A percentile compares a stretch with the other conserved stretches of the same genome.
Evolutionary conservation across 2,329 filamentous ascomycete genomes (phyloP).

Genomic region (Sphaceloma murrayae): DNA sequence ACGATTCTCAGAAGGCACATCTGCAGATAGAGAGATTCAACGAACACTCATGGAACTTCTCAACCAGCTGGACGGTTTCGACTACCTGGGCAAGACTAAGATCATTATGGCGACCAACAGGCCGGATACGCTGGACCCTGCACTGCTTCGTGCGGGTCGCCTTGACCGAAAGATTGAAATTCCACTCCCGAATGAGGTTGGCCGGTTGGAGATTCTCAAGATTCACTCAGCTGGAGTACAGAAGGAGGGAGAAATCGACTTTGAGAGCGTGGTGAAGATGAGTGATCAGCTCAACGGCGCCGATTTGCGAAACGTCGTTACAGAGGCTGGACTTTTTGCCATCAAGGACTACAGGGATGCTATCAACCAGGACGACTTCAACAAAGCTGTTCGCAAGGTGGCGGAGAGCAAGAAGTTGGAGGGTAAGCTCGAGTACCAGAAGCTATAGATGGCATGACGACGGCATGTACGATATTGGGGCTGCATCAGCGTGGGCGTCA

Average conservation of each 20-base stretch:
- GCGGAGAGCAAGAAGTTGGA: constrained; percentile 97
- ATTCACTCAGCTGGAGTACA: constrained; percentile 84
- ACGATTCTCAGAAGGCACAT: constrained; percentile 93
- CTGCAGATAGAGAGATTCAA: constrained; percentile 95
- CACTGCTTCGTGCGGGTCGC: constrained; percentile 81
- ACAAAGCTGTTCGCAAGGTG: constrained; percentile 96
- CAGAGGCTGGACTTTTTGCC: constrained; percentile 91
- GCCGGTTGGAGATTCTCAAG: constrained; percentile 92
- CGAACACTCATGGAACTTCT: constrained; percentile 96
- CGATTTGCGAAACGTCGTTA: constrained; percentile 94
- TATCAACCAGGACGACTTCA: constrained; percentile 98
- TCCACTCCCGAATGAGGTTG: constrained; percentile 91
- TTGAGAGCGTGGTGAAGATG: constrained; percentile 99
- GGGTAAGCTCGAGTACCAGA: constrained; percentile 91
- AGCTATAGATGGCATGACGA: constrained; percentile 50
- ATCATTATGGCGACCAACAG: constrained; percentile 99
- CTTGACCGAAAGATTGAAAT: constrained; percentile 98
- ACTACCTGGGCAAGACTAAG: constrained; percentile 98
- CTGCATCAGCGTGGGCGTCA: constrained; percentile 9
- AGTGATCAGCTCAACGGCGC: constrained; percentile 96
- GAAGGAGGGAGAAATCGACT: constrained; percentile 91
- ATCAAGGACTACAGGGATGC: constrained; percentile 97
- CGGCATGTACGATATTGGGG: constrained; percentile 1
- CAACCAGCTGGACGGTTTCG: constrained; percentile 97
- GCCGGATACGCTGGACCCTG: constrained; percentile 90